phyloP scores from a whole-genome alignment of 768 basidiomycete species.

The Sporobolomyces roseus region DNA sequence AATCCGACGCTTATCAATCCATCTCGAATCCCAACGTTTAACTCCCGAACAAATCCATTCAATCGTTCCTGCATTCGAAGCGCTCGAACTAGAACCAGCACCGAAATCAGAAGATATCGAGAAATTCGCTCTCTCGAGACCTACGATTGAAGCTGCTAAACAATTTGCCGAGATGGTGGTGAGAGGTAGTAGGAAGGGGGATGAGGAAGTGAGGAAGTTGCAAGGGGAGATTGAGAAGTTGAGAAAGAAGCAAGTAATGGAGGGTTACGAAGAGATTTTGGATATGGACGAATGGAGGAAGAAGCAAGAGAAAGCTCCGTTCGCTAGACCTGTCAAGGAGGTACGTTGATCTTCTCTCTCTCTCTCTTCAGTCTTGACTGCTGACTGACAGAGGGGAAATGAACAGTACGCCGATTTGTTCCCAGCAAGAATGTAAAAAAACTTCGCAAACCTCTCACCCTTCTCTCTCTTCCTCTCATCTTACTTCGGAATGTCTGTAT shows the following conservation, averaged over 20 bases:
- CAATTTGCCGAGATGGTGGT: conserved; percentile 60
- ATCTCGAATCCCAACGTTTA: conserved; percentile 59
- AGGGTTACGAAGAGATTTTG: conserved; percentile 23
- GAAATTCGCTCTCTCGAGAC: conserved; percentile 57
- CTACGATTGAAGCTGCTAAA: conserved; percentile 60
- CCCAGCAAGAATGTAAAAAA: conserved; percentile 20
- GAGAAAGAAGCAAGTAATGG: conserved; percentile 52
- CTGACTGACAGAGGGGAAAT: background rate
- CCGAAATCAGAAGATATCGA: conserved; percentile 58
- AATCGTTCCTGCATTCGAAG: conserved; percentile 59
- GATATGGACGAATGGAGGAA: conserved; percentile 26
- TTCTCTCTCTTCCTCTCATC: background rate
- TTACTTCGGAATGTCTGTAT: too few relatives aligned
- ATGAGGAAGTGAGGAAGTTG: conserved; percentile 54
- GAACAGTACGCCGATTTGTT: conserved; percentile 30
- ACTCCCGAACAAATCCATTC: conserved; percentile 61
- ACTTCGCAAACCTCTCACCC: background rate
- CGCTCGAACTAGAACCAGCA: conserved; percentile 51
- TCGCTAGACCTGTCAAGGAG: conserved; percentile 26
- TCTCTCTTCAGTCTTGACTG: too few relatives aligned
- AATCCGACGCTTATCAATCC: conserved; percentile 76
- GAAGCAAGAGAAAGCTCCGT: conserved; percentile 21
- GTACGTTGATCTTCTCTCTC: background rate
- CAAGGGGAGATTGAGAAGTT: conserved; percentile 60
- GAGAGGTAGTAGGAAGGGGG: conserved; percentile 45